Evolutionary conservation across 2,329 filamentous ascomycete species (phyloP).

Genomic region (Bertia moriformis): DNA sequence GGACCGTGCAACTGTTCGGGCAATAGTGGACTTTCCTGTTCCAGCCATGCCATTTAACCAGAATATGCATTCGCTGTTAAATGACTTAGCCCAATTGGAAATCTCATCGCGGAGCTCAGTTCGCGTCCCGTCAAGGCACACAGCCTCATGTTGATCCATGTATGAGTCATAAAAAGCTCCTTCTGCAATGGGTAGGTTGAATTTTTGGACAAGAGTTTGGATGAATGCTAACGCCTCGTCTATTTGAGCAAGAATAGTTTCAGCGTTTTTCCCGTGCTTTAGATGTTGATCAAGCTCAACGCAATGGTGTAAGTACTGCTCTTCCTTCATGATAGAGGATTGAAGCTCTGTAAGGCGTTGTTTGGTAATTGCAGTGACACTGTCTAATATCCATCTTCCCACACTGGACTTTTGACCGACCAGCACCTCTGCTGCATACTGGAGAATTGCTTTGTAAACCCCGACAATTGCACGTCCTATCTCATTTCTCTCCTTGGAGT

Average conservation of each 20-base stretch:
- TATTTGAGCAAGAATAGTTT: not conserved
- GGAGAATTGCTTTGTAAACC: not conserved
- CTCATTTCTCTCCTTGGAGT: not conserved
- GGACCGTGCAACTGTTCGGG: not conserved
- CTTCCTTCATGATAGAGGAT: conserved; percentile 4
- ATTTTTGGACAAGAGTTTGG: not conserved
- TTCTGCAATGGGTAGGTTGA: not conserved
- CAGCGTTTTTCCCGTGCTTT: not conserved
- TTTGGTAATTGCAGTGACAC: conserved; percentile 5
- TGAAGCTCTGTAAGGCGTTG: conserved; percentile 5
- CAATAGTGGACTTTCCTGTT: conserved; percentile 1
- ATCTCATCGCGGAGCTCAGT: not conserved
- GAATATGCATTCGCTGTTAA: not conserved
- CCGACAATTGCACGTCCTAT: not conserved
- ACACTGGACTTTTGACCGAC: not conserved
- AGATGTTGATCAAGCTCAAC: conserved; percentile 4
- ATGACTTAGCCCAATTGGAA: not conserved
- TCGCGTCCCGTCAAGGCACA: not conserved
- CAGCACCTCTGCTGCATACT: not conserved
- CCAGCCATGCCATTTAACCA: conserved; percentile 1
- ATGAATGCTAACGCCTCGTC: not conserved
- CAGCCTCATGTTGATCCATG: not conserved
- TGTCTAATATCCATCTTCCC: conserved; percentile 5
- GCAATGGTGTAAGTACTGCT: conserved; percentile 3
- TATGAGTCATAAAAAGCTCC: not conserved